phyloP scores from a whole-genome alignment of 176 grass and related monocot species.

The Musa itinerans region DNA sequence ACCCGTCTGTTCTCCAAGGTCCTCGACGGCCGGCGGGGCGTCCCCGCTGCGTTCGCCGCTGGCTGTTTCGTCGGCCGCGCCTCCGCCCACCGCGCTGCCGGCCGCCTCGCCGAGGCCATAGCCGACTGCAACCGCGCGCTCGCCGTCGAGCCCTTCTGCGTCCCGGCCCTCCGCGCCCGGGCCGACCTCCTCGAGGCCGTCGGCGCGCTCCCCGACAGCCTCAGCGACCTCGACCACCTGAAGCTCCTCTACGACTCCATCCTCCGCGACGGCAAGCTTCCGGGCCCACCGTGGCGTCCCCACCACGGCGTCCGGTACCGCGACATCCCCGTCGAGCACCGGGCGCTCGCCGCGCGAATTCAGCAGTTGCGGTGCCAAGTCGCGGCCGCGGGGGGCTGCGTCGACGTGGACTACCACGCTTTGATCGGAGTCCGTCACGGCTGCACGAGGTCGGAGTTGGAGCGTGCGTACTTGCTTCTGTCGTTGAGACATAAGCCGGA shows the following conservation, averaged over 20 bases:
- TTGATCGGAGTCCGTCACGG: constrained; percentile 57
- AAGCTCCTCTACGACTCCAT: constrained; percentile 88
- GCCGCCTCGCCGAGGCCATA: constrained; percentile 59
- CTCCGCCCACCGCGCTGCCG: constrained; percentile 42
- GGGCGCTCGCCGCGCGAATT: constrained; percentile 48
- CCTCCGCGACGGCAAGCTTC: constrained; percentile 70
- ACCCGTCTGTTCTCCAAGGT: constrained; percentile 85
- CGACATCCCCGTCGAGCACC: constrained; percentile 66
- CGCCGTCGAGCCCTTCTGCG: constrained; percentile 62
- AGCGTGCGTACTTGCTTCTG: constrained; percentile 66
- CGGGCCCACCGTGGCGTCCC: constrained; percentile 35
- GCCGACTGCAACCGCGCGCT: constrained; percentile 82
- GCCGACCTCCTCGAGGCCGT: constrained; percentile 65
- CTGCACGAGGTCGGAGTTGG: constrained; percentile 75
- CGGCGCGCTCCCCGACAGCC: constrained; percentile 50
- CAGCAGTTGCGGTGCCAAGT: constrained; percentile 47
- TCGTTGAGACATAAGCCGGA: constrained; percentile 73
- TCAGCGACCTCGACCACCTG: constrained; percentile 82
- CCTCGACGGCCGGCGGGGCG: constrained; percentile 49
- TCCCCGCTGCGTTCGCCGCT: constrained; percentile 49
- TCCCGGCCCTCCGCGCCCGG: constrained; percentile 69
- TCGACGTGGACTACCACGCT: constrained; percentile 52
- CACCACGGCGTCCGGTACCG: constrained; percentile 58
- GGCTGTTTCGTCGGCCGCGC: constrained; percentile 69
- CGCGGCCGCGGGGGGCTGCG: constrained; percentile 34